A percentile compares a stretch with the other conserved stretches of the same genome.
phyloP scores from a whole-genome alignment of 176 grass and related monocot genomes.

The Hsuehochloa calcarea region DNA sequence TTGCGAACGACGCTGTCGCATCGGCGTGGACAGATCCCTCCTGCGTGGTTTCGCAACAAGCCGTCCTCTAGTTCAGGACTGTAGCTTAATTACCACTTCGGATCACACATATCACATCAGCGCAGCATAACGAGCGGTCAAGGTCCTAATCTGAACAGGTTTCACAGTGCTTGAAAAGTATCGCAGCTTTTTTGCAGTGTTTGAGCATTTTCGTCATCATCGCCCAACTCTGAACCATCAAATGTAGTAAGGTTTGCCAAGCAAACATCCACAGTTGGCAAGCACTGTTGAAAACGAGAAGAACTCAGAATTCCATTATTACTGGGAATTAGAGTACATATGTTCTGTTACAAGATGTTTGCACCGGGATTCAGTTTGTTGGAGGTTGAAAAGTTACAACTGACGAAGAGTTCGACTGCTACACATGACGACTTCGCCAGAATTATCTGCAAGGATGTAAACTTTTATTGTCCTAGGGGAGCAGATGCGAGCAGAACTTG shows the following conservation, averaged over 20 bases:
- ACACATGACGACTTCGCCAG: neutral
- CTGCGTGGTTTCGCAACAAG: slow-evolving; percentile 14
- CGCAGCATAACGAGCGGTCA: too few species aligned
- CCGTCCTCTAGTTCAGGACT: neutral
- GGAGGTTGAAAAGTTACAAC: neutral
- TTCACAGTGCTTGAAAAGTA: neutral
- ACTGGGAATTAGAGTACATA: neutral
- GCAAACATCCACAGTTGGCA: neutral
- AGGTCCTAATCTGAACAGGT: neutral
- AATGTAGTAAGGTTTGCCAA: neutral
- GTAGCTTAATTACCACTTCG: neutral
- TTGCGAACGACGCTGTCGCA: neutral
- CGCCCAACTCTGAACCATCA: neutral
- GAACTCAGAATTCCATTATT: neutral
- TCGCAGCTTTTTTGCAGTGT: neutral
- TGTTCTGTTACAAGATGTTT: neutral
- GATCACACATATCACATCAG: neutral
- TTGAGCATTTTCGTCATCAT: neutral
- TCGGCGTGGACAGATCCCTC: neutral
- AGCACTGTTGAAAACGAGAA: neutral
- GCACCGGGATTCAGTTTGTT: neutral
- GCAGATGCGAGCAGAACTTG: slow-evolving; percentile 10
- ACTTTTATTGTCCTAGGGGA: slow-evolving; percentile 11
- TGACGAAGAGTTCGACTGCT: neutral
- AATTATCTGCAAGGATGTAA: neutral